Base-by-base conservation (phyloP, 768 basidiomycete genomes). In the Hypsizygus marmoreus region DNA sequence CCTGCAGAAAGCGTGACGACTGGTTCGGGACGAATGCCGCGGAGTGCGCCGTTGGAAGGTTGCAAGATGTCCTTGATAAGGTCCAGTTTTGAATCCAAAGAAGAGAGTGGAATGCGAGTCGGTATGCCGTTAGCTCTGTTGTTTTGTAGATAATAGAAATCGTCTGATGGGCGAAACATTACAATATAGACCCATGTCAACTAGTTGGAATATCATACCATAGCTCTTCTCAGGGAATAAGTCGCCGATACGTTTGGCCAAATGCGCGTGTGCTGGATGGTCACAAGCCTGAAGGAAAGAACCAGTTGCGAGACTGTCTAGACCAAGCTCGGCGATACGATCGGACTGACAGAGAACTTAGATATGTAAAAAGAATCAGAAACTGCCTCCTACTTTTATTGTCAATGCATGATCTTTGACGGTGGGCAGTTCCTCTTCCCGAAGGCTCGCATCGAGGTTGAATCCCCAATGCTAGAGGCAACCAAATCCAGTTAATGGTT, bases 391-490 rank as follows among this genome's bases (percentile, higher is more conserved):
- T 44, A 72, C 72, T 59, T 71, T 70, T 45, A 77, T 71, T 2
- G 65, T 71, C 17, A 77, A 54, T 6, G 41, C 59, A 43, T 75
- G 85, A 29, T 77, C 69, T 55, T 79, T 74, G 30, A 89, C 74
- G 20, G 71, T 47, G 3, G 53, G 70, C 23, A 79, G 63, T 12
- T 67, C 60, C 25, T 76, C 73, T 6, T 68, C 69, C 35, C 65
- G 63, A 31, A 84, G 66, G 55, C 85, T 88, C 1, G 84, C 86
- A 25, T 87, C 83, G 9, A 89, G 76, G 57, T 90, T 89, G 70
- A 88, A 89, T 22, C 87, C 88, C 86, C 86, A 89, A 61, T 89
- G 87, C 85, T 89, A 47, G 0, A 37, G 23, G 20, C 23, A 19
- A 32, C 43, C 33, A 38, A 30, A 20, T 22, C 37, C 34, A 34